phyloP scores from a whole-genome alignment of 257 asterid species.

The Henckelia pumila region DNA sequence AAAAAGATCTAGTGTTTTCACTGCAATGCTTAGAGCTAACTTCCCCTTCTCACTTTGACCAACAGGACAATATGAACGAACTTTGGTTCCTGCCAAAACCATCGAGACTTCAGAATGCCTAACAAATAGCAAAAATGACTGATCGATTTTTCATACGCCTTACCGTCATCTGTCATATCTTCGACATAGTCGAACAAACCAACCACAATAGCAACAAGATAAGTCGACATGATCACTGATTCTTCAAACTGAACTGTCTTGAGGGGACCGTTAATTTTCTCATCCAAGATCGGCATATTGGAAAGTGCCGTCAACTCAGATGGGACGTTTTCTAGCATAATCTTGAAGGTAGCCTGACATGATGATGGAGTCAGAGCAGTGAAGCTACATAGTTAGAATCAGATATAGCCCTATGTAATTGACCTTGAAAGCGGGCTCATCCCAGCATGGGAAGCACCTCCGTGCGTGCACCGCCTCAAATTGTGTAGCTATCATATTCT shows the following conservation, averaged over 20 bases:
- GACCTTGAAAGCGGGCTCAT: conserved; percentile 48
- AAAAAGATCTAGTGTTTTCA: conserved; percentile 34
- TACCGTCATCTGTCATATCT: conserved; percentile 39
- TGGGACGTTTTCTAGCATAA: conserved; percentile 38
- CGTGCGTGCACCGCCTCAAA: conserved; percentile 48
- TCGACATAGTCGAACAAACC: conserved; percentile 42
- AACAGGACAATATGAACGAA: conserved; percentile 37
- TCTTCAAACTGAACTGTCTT: conserved; percentile 40
- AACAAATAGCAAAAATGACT: conserved; percentile 6
- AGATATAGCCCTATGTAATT: neutral
- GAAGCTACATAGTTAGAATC: neutral
- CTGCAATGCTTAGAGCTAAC: conserved; percentile 37
- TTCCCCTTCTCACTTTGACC: conserved; percentile 41
- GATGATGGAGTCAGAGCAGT: conserved; percentile 1
- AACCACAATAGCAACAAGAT: conserved; percentile 43
- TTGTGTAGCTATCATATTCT: conserved; percentile 40
- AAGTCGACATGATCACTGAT: conserved; percentile 40
- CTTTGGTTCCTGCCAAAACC: conserved; percentile 34
- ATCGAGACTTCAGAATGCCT: neutral
- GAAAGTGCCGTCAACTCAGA: conserved; percentile 41
- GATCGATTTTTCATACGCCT: no score
- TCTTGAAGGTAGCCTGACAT: conserved; percentile 40
- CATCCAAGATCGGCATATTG: conserved; percentile 41
- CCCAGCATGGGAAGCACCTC: conserved; percentile 49
- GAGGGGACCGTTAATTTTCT: conserved; percentile 25